These are phyloP conservation scores for Juncus inflexus DNA, from an alignment of 176 grass and related monocot species.

Conservation along the genomic window DNA sequence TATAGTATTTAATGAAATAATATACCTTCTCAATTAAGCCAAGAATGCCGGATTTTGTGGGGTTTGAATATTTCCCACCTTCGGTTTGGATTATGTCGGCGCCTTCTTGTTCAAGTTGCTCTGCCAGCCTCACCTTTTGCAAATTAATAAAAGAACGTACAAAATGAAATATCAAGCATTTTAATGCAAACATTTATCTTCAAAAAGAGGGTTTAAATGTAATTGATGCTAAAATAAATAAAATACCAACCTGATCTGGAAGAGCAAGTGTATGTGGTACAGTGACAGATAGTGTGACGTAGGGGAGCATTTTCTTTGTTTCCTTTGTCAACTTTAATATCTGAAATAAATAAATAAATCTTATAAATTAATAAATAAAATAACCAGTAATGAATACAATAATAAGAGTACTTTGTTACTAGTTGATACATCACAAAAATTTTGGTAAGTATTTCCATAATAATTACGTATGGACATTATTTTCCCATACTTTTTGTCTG, in stretches of 20 bases:
- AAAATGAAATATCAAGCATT: neutral
- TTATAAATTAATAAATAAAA: neutral
- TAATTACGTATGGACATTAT: no score
- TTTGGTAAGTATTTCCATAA: no score
- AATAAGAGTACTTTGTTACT: no score
- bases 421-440: no score
- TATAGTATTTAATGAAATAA: neutral
- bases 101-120: slow-evolving; percentile 80
- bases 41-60: slow-evolving; percentile 67
- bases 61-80: slow-evolving; percentile 78
- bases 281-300: slow-evolving; percentile 77
- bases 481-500: no score
- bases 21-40: slow-evolving; percentile 91
- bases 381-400: no score
- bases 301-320: slow-evolving; percentile 69
- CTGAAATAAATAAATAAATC: slow-evolving; percentile 35
- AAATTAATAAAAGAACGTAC: neutral
- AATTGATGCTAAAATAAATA: neutral
- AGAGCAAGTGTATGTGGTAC: slow-evolving; percentile 86
- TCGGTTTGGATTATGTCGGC: slow-evolving; percentile 91
- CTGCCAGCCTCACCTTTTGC: slow-evolving; percentile 67
- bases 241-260: slow-evolving; percentile 72
- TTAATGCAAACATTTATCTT: no score
- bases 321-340: slow-evolving; percentile 76
- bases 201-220: neutral